Evolutionary conservation across 306 rosid species (phyloP).

Genomic region (Trichosanthes truncata): DNA sequence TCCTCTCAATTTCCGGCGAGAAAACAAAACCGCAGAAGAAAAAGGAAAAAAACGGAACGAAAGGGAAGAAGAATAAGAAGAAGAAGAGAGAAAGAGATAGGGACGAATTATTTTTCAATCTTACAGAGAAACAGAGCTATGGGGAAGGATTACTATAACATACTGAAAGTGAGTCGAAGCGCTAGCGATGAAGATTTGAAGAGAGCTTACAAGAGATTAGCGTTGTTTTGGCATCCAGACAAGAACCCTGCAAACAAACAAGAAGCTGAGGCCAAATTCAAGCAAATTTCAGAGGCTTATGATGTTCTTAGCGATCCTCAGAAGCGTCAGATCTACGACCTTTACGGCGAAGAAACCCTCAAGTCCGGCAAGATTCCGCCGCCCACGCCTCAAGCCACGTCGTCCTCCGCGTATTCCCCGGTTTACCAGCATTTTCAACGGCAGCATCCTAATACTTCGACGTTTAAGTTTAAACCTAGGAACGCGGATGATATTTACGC

Average conservation of each 20-base stretch:
- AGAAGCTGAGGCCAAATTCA: conserved; percentile 83
- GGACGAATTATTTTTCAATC: background rate
- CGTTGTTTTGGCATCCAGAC: conserved; percentile 91
- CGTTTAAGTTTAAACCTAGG: conserved; percentile 53
- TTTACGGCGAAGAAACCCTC: conserved; percentile 74
- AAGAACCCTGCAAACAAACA: conserved; percentile 53
- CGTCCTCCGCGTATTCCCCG: conserved; percentile 19
- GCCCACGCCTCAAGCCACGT: conserved; percentile 26
- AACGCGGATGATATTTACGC: conserved; percentile 69
- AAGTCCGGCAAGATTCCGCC: conserved; percentile 79
- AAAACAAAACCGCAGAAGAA: background rate
- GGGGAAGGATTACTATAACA: conserved; percentile 90
- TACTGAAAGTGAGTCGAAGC: conserved; percentile 72
- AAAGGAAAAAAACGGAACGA: background rate
- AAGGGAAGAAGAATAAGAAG: background rate
- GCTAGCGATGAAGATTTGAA: conserved; percentile 85
- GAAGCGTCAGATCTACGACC: conserved; percentile 98
- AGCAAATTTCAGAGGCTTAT: conserved; percentile 76
- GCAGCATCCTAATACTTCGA: conserved; percentile 26
- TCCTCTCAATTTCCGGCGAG: conserved; percentile 13
- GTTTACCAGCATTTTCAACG: conserved; percentile 25
- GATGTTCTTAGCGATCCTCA: conserved; percentile 76
- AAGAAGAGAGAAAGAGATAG: background rate
- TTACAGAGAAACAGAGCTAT: conserved; percentile 17
- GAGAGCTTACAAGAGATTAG: conserved; percentile 68